These are phyloP conservation scores for Suhomyces panamericanus DNA, from an alignment of 1,139 yeast genomes.

Conservation along the genomic window DNA sequence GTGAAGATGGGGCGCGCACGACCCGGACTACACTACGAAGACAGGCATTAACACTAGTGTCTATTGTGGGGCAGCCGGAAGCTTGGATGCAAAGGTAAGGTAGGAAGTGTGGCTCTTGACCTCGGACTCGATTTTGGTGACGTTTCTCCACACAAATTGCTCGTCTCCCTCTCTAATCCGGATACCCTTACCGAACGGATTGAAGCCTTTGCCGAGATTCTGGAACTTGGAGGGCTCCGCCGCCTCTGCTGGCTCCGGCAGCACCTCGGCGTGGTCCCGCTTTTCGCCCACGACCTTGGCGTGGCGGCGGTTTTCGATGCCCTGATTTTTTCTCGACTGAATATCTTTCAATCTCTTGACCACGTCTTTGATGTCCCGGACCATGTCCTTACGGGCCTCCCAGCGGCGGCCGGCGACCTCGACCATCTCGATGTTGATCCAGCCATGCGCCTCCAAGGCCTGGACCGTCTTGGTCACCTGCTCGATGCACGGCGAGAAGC, in stretches of 20 bases:
- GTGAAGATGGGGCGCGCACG: conserved; percentile 3
- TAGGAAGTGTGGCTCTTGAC: conserved; percentile 93
- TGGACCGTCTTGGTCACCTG: conserved; percentile 88
- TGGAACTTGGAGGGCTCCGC: conserved; percentile 21
- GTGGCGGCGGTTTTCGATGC: conserved; percentile 61
- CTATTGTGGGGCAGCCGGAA: conserved; percentile 13
- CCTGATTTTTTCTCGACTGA: conserved; percentile 69
- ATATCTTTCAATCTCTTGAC: conserved; percentile 79
- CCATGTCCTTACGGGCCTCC: conserved; percentile 93
- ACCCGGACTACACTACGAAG: background rate
- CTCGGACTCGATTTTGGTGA: conserved; percentile 79
- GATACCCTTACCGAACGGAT: conserved; percentile 87
- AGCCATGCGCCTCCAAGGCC: conserved; percentile 71
- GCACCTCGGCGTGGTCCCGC: conserved; percentile 20
- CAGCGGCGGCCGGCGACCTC: conserved; percentile 84
- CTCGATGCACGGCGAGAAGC: conserved; percentile 97
- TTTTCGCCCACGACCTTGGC: conserved; percentile 17
- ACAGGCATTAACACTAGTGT: background rate
- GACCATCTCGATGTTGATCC: conserved; percentile 92
- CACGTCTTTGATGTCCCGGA: conserved; percentile 77
- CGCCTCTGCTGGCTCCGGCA: conserved; percentile 14
- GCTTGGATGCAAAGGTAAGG: conserved; percentile 77
- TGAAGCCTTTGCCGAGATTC: conserved; percentile 59
- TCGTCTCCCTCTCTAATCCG: conserved; percentile 86
- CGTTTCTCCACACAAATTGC: conserved; percentile 75